phyloP scores from a whole-genome alignment of 1,284 basidiomycete genomes.

The Golubevia sp. region DNA sequence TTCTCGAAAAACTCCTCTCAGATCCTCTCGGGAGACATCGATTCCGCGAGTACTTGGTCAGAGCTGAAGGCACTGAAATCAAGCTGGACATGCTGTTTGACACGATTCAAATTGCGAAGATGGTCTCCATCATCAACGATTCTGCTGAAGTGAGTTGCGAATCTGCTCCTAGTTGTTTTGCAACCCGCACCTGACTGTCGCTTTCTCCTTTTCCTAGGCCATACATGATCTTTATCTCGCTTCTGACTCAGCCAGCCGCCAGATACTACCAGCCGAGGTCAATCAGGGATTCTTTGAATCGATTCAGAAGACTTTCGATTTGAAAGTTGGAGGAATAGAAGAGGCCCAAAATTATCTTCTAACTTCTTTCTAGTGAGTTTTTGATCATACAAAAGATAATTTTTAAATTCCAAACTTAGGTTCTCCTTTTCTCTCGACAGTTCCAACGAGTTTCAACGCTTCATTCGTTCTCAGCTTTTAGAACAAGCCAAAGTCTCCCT shows the following conservation, averaged over 20 bases:
- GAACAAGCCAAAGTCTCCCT: conserved; percentile 18
- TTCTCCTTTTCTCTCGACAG: too few species aligned
- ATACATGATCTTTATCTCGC: conserved; percentile 15
- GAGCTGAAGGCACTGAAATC: conserved; percentile 1
- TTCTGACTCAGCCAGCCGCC: conserved; percentile 5
- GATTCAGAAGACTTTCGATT: conserved; percentile 5
- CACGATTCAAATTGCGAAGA: conserved; percentile 2
- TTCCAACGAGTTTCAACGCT: conserved; percentile 15
- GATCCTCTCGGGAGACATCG: conserved; percentile 19
- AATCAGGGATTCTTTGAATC: conserved; percentile 1
- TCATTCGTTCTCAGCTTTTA: conserved; percentile 14
- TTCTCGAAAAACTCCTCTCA: conserved; percentile 14
- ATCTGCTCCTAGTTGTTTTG: too few species aligned
- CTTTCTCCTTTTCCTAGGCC: conserved; percentile 3
- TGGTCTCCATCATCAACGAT: neutral
- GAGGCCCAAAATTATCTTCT: conserved; percentile 12
- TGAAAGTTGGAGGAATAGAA: conserved; percentile 4
- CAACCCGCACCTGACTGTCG: neutral
- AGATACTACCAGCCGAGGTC: conserved; percentile 4
- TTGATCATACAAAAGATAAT: neutral
- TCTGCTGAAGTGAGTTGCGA: too few species aligned
- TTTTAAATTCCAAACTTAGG: too few species aligned
- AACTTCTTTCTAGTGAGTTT: conserved; percentile 11
- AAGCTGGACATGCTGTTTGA: conserved; percentile 15
- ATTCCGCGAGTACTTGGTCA: conserved; percentile 13